Evolutionary conservation across 2,329 filamentous ascomycete species (phyloP).

Genomic region (Talaromyces sp.): DNA sequence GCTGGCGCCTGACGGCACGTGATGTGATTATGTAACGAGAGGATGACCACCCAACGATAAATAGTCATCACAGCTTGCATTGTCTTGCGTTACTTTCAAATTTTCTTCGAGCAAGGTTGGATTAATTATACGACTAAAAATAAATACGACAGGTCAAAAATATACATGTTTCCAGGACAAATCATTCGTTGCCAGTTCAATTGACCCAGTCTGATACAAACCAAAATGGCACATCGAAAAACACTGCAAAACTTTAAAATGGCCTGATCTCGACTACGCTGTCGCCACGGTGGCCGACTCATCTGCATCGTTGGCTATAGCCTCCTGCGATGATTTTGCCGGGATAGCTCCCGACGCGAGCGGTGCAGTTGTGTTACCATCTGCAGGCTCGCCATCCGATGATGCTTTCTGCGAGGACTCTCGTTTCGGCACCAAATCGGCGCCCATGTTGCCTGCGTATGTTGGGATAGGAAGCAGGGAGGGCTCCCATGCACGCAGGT

Average conservation of each 20-base stretch:
- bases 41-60: neutral
- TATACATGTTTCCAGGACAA: neutral
- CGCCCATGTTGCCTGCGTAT: conserved; percentile 44
- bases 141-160: neutral
- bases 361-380: neutral
- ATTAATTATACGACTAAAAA: neutral
- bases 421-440: conserved; percentile 30
- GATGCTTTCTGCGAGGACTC: neutral
- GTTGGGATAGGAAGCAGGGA: conserved; percentile 52
- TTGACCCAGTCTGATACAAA: neutral
- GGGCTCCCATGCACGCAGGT: conserved; percentile 70
- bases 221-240: neutral
- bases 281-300: conserved; percentile 4
- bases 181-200: neutral
- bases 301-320: conserved; percentile 6
- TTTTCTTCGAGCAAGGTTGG: neutral
- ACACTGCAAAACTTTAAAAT: neutral
- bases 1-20: conserved; percentile 30
- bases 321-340: conserved; percentile 9
- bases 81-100: neutral
- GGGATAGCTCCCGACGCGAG: neutral
- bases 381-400: neutral
- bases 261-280: neutral
- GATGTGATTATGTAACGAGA: conserved; percentile 7
- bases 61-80: neutral